phyloP scores from a whole-genome alignment of 2,329 filamentous ascomycete species.

The Pseudopithomyces maydicus region DNA sequence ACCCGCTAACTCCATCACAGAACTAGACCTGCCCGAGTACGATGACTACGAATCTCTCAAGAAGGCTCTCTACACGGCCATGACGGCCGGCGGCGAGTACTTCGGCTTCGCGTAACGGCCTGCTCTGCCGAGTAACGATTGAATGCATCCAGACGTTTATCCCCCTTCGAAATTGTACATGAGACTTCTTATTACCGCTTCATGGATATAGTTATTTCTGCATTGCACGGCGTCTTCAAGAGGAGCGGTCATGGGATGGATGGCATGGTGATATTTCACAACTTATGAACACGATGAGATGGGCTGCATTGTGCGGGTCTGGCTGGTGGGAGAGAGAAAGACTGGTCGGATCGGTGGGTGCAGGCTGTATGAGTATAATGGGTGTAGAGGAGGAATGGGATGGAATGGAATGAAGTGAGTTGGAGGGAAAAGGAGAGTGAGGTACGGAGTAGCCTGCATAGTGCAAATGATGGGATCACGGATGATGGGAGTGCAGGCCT shows the following conservation, averaged over 20 bases:
- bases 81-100: slow-evolving; percentile 96
- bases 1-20: slow-evolving; percentile 58
- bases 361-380: slow-evolving; percentile 7
- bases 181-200: background rate
- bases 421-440: background rate
- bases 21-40: slow-evolving; percentile 97
- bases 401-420: background rate
- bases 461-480: slow-evolving; percentile 8
- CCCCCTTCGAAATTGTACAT: slow-evolving; percentile 11
- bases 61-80: slow-evolving; percentile 88
- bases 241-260: slow-evolving; percentile 1
- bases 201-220: slow-evolving; percentile 6
- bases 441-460: background rate
- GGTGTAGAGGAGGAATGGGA: background rate
- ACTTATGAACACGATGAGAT: background rate
- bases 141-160: too few species aligned
- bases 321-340: background rate
- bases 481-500: slow-evolving; percentile 39
- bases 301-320: slow-evolving; percentile 2
- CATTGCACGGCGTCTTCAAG: slow-evolving; percentile 11
- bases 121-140: background rate
- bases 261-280: background rate
- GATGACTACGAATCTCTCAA: slow-evolving; percentile 92
- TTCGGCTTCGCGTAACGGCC: slow-evolving; percentile 86
- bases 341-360: background rate